Evolutionary conservation across 2,329 filamentous ascomycete species (phyloP).

Genomic region (Trichoderma aggressivum): DNA sequence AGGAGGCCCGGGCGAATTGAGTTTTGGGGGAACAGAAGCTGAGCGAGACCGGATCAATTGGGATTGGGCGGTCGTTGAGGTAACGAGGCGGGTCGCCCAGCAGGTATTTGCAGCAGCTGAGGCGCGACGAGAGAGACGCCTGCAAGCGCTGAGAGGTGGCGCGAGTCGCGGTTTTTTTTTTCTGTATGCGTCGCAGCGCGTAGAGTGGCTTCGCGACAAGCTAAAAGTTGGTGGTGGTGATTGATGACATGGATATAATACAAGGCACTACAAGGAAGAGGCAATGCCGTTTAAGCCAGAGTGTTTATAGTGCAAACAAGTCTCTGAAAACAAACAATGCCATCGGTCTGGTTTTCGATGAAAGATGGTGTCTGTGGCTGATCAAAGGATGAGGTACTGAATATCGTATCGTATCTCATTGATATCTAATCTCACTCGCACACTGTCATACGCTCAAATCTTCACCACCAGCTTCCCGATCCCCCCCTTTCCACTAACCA

Average conservation of each 20-base stretch:
- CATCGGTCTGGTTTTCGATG: neutral
- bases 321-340: neutral
- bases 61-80: conserved; percentile 7
- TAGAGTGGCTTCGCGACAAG: neutral
- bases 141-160: neutral
- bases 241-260: neutral
- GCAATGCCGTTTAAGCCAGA: neutral
- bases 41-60: neutral
- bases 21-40: neutral
- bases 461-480: conserved; percentile 30
- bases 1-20: conserved; percentile 3
- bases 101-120: conserved; percentile 8
- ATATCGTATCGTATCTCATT: no score
- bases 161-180: conserved; percentile 14
- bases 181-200: neutral
- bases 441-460: no score
- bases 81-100: neutral
- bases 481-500: conserved; percentile 29
- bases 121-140: neutral
- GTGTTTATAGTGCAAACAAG: neutral
- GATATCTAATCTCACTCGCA: no score
- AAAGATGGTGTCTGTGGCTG: neutral
- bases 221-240: neutral
- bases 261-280: neutral
- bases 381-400: no score